Evolutionary conservation across 805 yeast species (phyloP), one percentile per base, ranked within the genome.

Genomic region (Cyberlindnera meyerae): DNA sequence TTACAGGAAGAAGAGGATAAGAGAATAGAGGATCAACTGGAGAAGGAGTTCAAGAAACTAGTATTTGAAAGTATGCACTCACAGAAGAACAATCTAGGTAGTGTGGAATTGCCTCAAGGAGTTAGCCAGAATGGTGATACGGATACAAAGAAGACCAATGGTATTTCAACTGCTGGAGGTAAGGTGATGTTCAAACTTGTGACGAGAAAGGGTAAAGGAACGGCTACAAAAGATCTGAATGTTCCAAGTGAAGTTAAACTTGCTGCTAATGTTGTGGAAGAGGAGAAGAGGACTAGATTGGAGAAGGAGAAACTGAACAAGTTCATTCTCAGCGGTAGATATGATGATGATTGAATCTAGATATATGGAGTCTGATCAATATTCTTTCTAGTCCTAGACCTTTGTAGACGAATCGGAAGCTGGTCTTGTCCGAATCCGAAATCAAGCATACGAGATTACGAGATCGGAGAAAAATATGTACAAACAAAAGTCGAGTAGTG

Each of bases 231-330:
- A 33, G 66, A 61, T 24, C 52, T 82, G 18, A 57, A 53, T 5
- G 57, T 83, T 24, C 87, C 88, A 0, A 58, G 67, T 1, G 64
- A 74, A 41, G 70, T 71, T 18, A 70, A 65, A 37, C 71, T 82
- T 52, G 81, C 76, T 0, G 65, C 70, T 24, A 70, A 68, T 21
- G 69, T 79, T 13, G 48, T 68, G 18, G 66, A 66, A 43, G 78
- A 75, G 40, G 75, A 70, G 35, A 72, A 66, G 36, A 66, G 68
- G 42, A 63, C 71, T 41, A 65, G 65, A 43, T 62, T 63, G 27
- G 82, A 81, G 55, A 70, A 75, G 36, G 75, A 75, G 43, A 64
- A 68, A 48, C 72, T 82, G 39, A 75, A 77, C 56, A 66, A 67
- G 27, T 66, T 76, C 39, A 82, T 80, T 17, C 50, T 72, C 34